These are phyloP conservation scores for Wickerhamomyces silvicola DNA, from an alignment of 805 yeast genomes.

Conservation along the genomic window DNA sequence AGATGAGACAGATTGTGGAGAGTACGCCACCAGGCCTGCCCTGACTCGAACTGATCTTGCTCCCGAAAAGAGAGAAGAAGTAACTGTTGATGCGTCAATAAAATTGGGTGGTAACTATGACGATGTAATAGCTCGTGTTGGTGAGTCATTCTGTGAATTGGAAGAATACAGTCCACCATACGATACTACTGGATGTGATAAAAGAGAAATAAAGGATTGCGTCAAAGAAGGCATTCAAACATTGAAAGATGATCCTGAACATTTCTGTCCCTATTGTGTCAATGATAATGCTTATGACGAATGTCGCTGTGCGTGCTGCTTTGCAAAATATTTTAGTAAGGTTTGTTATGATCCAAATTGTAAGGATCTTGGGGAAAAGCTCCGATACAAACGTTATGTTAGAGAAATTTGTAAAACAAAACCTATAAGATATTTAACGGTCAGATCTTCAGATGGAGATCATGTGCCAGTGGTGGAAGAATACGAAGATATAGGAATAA, in stretches of 20 bases:
- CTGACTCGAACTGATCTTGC: conserved; percentile 4
- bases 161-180: conserved; percentile 17
- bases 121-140: conserved; percentile 18
- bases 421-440: too few relatives aligned
- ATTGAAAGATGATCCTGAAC: conserved; percentile 16
- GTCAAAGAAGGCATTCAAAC: conserved; percentile 17
- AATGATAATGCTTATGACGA: conserved; percentile 23
- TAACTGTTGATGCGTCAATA: conserved; percentile 13
- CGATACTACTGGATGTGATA: conserved; percentile 16
- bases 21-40: conserved; percentile 3
- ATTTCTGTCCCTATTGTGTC: conserved; percentile 22
- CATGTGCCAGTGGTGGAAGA: neutral
- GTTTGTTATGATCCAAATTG: conserved; percentile 23
- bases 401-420: conserved; percentile 19
- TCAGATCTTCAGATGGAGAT: too few relatives aligned
- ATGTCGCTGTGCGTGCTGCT: conserved; percentile 24
- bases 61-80: conserved; percentile 12
- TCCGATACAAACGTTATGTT: conserved; percentile 21
- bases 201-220: conserved; percentile 15
- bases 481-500: neutral
- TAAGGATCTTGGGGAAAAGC: conserved; percentile 13
- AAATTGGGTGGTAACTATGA: conserved; percentile 18
- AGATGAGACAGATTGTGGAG: conserved; percentile 5
- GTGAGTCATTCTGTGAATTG: conserved; percentile 14
- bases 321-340: conserved; percentile 20